phyloP scores from a whole-genome alignment of 371 early-diverging fungal genomes.

The Circinella minor region DNA sequence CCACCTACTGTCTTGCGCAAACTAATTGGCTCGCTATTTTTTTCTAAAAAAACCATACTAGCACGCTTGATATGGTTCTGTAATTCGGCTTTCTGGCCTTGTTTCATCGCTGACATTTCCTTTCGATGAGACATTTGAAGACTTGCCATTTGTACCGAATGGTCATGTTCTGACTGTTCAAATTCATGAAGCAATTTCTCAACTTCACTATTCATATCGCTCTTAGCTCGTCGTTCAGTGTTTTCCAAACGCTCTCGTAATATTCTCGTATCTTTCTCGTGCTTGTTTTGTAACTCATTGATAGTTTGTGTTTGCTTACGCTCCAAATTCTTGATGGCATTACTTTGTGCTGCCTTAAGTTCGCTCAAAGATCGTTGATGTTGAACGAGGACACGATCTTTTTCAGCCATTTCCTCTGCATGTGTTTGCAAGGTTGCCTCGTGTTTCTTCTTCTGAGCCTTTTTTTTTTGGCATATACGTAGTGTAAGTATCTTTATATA shows the following conservation, averaged over 20 bases:
- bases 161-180: slow-evolving; percentile 54
- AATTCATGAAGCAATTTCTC: slow-evolving; percentile 50
- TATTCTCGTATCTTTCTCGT: slow-evolving; percentile 29
- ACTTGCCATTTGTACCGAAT: slow-evolving; percentile 41
- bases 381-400: slow-evolving; percentile 36
- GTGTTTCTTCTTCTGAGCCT: slow-evolving; percentile 54
- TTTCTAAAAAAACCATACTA: slow-evolving; percentile 12
- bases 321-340: slow-evolving; percentile 36
- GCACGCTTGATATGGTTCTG: slow-evolving; percentile 20
- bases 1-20: slow-evolving; percentile 29
- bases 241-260: slow-evolving; percentile 34
- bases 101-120: slow-evolving; percentile 40
- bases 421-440: slow-evolving; percentile 44
- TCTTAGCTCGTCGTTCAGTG: slow-evolving; percentile 43
- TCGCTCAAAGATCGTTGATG: slow-evolving; percentile 43
- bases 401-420: slow-evolving; percentile 50
- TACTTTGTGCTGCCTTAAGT: slow-evolving; percentile 35
- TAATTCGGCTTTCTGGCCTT: slow-evolving; percentile 36
- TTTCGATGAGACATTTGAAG: slow-evolving; percentile 44
- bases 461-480: background rate
- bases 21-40: background rate
- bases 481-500: background rate
- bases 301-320: slow-evolving; percentile 35
- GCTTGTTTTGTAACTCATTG: slow-evolving; percentile 29
- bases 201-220: slow-evolving; percentile 47